Evolutionary conservation across 2,329 filamentous ascomycete genomes (phyloP), one percentile per base, ranked within the genome.

Genomic region (Coleophoma crateriformis): DNA sequence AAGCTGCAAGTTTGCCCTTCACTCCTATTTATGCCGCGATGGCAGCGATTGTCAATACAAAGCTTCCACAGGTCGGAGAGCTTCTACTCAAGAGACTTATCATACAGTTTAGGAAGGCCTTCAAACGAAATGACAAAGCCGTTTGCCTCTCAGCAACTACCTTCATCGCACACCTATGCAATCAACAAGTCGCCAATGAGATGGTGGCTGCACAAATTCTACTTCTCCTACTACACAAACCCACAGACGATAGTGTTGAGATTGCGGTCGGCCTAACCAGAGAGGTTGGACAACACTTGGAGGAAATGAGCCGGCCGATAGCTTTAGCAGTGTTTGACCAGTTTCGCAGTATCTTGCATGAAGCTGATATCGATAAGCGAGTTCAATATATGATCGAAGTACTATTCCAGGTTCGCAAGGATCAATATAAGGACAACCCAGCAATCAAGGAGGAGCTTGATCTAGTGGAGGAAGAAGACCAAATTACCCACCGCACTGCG

Each of bases 331-430:
- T 99, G 7, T 99, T 95, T 64, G 94, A 99, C 63, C 91, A 96
- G 67, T 95, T 99, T 74, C 78, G 94, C 60, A 92, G 87, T 60
- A 96, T 97, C 55, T 74, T 99, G 8, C 92, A 99, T 71, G 94
- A 99, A 68, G 90, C 90, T 41, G 91, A 94, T 64, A 96, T 99
- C 66, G 92, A 97, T 65, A 96, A 96, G 76, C 81, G 94, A 56
- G 91, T 92, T n/a, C 94, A 99, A 71, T 99, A 97, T 70, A 96
- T 96, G 88, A 92, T 99, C 50, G 94, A 99, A 68, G 94, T 97
- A 6, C 72, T 99, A 40, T 99, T 99, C 67, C 91, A 99, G 71
- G 87, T 96, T 49, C 82, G 94, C 55, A 96, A 96, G 70, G 92
- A 97, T 70, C 87, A 87, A 61, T 99, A 95, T 76, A 96, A 96